Conservation (phyloP, 345 rosid genomes). For the Populus ilicifolia region DNA sequence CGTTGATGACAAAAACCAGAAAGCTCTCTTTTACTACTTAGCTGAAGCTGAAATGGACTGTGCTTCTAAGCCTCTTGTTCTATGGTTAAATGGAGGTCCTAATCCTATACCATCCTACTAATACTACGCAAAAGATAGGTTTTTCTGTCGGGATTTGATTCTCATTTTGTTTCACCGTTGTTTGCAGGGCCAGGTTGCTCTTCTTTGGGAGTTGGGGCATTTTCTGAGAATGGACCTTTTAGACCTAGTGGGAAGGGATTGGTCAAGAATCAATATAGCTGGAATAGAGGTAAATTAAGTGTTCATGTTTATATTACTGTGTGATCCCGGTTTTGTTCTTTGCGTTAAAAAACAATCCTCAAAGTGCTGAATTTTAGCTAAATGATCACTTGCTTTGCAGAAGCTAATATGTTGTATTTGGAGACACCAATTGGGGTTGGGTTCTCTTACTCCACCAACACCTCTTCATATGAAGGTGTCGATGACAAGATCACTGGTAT, state of each 20-base stretch:
- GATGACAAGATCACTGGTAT: slow-evolving; percentile 79
- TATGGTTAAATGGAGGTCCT: slow-evolving; percentile 94
- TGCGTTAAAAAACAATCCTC: not conserved
- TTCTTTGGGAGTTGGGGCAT: slow-evolving; percentile 95
- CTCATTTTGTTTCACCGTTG: not conserved
- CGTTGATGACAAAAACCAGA: slow-evolving; percentile 63
- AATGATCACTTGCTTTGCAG: slow-evolving; percentile 38
- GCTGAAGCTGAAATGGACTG: slow-evolving; percentile 83
- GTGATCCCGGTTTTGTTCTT: not conserved
- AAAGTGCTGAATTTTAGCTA: slow-evolving; percentile 17
- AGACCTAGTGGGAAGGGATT: slow-evolving; percentile 77
- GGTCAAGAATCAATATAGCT: slow-evolving; percentile 77
- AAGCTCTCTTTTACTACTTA: slow-evolving; percentile 89
- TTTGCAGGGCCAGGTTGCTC: slow-evolving; percentile 92
- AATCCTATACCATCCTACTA: not conserved
- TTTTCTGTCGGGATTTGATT: slow-evolving; percentile 1
- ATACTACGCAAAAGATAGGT: not conserved
- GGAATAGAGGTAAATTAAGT: slow-evolving; percentile 67
- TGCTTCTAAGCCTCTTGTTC: slow-evolving; percentile 79
- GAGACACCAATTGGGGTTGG: slow-evolving; percentile 98
- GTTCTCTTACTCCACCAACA: slow-evolving; percentile 76
- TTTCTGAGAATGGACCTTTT: slow-evolving; percentile 94
- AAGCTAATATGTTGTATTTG: slow-evolving; percentile 86
- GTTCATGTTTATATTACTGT: not conserved
- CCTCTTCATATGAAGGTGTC: slow-evolving; percentile 60